These are phyloP conservation scores for Phaeodactylum tricornutum DNA, from an alignment of 108 stramenopile genomes.

Conservation along the genomic window DNA sequence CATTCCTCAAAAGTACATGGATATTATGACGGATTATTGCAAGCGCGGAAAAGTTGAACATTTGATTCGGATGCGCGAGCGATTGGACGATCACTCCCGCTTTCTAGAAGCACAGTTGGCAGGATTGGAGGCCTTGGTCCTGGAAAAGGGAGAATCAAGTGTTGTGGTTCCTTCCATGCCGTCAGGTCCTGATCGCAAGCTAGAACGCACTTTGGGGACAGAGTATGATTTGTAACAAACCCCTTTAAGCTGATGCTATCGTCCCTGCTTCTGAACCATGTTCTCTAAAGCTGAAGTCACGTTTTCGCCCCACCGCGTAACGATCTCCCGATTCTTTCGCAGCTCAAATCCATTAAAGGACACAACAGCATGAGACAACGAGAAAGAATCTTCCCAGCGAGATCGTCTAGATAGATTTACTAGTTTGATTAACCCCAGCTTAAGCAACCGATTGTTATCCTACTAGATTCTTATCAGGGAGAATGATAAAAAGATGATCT, in stretches of 20 bases:
- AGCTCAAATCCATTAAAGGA: too few species aligned
- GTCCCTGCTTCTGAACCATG: too few species aligned
- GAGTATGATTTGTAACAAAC: neutral
- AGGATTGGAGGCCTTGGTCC: slow-evolving; percentile 58
- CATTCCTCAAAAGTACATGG: slow-evolving; percentile 66
- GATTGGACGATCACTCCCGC: slow-evolving; percentile 72
- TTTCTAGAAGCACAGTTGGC: slow-evolving; percentile 74
- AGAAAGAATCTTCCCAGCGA: too few species aligned
- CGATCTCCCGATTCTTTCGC: too few species aligned
- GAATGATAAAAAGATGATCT: too few species aligned
- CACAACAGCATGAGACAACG: too few species aligned
- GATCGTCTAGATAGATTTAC: too few species aligned
- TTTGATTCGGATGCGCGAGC: slow-evolving; percentile 80
- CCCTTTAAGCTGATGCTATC: neutral
- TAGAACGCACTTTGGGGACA: neutral
- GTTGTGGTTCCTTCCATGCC: slow-evolving; percentile 22
- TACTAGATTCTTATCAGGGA: too few species aligned
- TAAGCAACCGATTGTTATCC: too few species aligned
- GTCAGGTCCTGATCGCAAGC: neutral
- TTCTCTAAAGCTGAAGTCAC: too few species aligned
- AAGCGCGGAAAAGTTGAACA: slow-evolving; percentile 81
- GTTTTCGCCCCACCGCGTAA: too few species aligned
- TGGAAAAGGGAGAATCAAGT: slow-evolving; percentile 46
- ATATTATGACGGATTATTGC: slow-evolving; percentile 73
- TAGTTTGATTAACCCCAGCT: too few species aligned